These are phyloP conservation scores for Piromyces sp. DNA, from an alignment of 192 early-diverging fungal genomes.

Conservation along the genomic window DNA sequence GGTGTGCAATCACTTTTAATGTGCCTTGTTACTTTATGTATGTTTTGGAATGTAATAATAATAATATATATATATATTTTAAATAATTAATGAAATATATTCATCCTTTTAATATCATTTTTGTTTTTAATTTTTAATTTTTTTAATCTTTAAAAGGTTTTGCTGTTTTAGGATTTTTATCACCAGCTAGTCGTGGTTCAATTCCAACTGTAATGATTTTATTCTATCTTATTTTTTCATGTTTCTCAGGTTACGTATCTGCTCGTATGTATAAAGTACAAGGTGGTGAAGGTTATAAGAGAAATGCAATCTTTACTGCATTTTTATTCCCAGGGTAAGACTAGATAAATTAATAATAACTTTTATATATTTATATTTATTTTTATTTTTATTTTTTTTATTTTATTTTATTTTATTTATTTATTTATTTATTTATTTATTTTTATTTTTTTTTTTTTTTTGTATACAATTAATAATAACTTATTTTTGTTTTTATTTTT, in stretches of 20 bases:
- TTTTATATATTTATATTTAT: no score
- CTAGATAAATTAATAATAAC: no score
- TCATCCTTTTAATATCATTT: slow-evolving; percentile 45
- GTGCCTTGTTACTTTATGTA: slow-evolving; percentile 24
- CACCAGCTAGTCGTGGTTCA: slow-evolving; percentile 77
- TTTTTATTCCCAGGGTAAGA: slow-evolving; percentile 63
- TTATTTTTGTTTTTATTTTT: no score
- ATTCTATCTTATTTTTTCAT: slow-evolving; percentile 77
- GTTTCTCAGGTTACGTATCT: slow-evolving; percentile 74
- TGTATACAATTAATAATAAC: no score
- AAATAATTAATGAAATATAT: no score
- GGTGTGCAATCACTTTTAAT: slow-evolving; percentile 56
- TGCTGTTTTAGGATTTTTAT: slow-evolving; percentile 90
- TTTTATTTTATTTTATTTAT: no score
- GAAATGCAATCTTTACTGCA: slow-evolving; percentile 63
- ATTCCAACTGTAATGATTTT: slow-evolving; percentile 80
- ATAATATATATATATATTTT: no score
- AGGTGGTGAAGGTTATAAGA: slow-evolving; percentile 72
- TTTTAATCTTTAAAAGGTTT: slow-evolving; percentile 42
- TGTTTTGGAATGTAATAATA: slow-evolving; percentile 26
- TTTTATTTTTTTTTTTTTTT: no score
- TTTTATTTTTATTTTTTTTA: no score
- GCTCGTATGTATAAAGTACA: slow-evolving; percentile 86
- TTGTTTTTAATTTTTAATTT: slow-evolving; percentile 51
- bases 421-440: no score